Evolutionary conservation across 805 yeast genomes (phyloP).

Genomic region (Ogataea corticis): DNA sequence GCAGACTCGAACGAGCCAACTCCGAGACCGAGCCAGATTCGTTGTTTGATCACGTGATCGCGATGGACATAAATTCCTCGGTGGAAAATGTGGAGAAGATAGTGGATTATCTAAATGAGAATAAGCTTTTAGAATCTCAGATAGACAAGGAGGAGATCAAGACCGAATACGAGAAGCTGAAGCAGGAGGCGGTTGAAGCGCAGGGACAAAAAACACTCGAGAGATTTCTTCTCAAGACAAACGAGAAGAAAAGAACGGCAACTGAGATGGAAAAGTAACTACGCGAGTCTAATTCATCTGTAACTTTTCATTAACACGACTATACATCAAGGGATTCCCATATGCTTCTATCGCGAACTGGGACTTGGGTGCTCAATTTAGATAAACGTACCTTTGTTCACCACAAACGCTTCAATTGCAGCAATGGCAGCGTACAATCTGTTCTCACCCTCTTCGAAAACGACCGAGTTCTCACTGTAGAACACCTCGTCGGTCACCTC

Average conservation of each 20-base stretch:
- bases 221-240: too few relatives aligned
- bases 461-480: slow-evolving; percentile 79
- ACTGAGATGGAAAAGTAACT: too few relatives aligned
- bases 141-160: neutral
- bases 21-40: slow-evolving; percentile 51
- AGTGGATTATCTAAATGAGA: neutral
- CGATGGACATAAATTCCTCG: slow-evolving; percentile 51
- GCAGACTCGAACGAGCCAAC: slow-evolving; percentile 59
- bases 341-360: too few relatives aligned
- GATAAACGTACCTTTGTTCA: slow-evolving; percentile 67
- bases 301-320: too few relatives aligned
- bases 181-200: too few relatives aligned
- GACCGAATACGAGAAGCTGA: neutral
- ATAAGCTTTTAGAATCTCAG: neutral
- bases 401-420: slow-evolving; percentile 84
- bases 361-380: neutral
- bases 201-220: too few relatives aligned
- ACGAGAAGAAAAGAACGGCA: too few relatives aligned
- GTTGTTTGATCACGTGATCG: slow-evolving; percentile 58
- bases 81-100: slow-evolving; percentile 40
- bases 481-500: slow-evolving; percentile 94
- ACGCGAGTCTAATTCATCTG: too few relatives aligned
- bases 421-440: slow-evolving; percentile 96
- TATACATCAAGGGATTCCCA: too few relatives aligned
- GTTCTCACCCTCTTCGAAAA: slow-evolving; percentile 95